Base-by-base conservation (phyloP, 2,329 filamentous ascomycete genomes). In the Drechslerella stenobrocha region DNA sequence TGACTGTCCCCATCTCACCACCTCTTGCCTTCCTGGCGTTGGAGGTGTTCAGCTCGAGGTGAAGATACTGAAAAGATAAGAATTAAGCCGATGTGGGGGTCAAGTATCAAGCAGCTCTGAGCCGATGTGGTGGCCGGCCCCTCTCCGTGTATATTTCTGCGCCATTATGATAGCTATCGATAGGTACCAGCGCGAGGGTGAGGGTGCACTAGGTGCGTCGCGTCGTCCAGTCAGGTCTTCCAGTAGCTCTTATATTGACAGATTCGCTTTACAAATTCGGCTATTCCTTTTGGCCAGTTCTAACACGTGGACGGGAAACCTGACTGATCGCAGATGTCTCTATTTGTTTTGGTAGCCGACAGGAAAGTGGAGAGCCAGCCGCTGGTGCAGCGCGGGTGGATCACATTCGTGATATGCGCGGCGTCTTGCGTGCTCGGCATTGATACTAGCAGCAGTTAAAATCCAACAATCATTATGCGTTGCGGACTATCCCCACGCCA, bases 381-480 rank as follows among this genome's bases (percentile, higher is more conserved):
- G n/a, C n/a, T 20, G 28, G 18, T 23, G 13, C 5, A 23, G 28
- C 23, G 15, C 13, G 8, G 24, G 30, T 53, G 23, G n/a, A 30
- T 24, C 11, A 42, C 23, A 46, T 65, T 56, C 48, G 60, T 66
- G 60, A 66, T 66, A 66, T 66, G 18, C 53, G 60, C 60, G 47
- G 56, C 46, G 60, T 53, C 60, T 66, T 66, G 60, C 60, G 52
- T 66, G 60, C 60, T 66, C 32, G 24, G 52, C n/a, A n/a, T n/a
- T n/a, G n/a, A n/a, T n/a, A n/a, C n/a, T n/a, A n/a, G n/a, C n/a
- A n/a, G n/a, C n/a, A n/a, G n/a, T n/a, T 34, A 50, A 52, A 32
- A 34, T 13, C 52, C 18, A 52, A 58, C 56, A 52, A 58, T 9
- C 9, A 23, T 34, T 22, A n/a, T 44, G 60, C 20, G 60, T 66